Base-by-base conservation (phyloP, 192 early-diverging fungal species). In the Helicostylum pulchrum region DNA sequence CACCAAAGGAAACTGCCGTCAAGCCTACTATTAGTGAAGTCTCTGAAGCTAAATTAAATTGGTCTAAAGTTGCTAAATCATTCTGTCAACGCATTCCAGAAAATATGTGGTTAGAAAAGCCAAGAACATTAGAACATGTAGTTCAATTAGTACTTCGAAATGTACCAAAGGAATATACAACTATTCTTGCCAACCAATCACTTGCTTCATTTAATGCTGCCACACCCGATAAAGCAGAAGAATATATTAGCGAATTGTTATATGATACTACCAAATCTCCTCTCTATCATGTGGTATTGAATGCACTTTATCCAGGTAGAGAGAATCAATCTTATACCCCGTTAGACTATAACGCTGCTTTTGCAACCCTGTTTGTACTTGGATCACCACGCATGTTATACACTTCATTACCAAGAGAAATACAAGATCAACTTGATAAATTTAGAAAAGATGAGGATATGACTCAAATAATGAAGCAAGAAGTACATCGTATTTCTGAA, bases 361-460 rank as follows among this genome's bases (percentile, higher is more conserved):
- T 88, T 66, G 84, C 81, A 4, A 87, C 85, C 2, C 64, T 88
- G 20, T 87, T 88, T 60, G 34, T 88, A 6, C 78, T 88, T 46
- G 80, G 82, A 17, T 77, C 75, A 5, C 87, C 87, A 0, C 67
- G 78, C 56, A 83, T 78, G 43, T 11, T 86, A 19, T 87, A 82
- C 66, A 66, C 74, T 26, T 77, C 78, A 0, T 66, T 88, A 8
- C 81, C 84, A 0, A 63, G 65, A 17, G 70, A 76, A n/a, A 57
- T 86, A 9, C 70, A 67, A 21, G 71, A 66, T 17, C 39, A 61
- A 63, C 74, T 88, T 12, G 78, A 71, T 19, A 53, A 54, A 14
- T 73, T 70, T 48, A 68, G 72, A 15, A 69, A 67, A 8, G 59
- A 64, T 7, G 34, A 57, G 4, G 36, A 58, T 5, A 66, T 82